These are phyloP conservation scores for Neocatenulostroma microsporum DNA, from an alignment of 2,329 filamentous ascomycete genomes.

Conservation along the genomic window DNA sequence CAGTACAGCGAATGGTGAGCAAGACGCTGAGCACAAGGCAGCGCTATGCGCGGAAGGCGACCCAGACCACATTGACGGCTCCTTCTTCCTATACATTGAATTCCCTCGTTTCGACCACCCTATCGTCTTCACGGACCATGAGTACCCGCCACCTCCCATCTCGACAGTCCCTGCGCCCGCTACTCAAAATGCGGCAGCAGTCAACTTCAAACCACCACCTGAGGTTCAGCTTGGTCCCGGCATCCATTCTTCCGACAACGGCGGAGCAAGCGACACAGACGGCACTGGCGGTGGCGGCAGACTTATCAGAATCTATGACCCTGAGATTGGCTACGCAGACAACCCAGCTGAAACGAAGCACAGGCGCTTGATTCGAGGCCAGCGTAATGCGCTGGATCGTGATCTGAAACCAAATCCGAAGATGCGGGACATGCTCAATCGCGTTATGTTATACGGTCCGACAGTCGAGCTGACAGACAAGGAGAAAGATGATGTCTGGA, in stretches of 20 bases:
- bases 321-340: slow-evolving; percentile 78
- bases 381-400: slow-evolving; percentile 84
- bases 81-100: slow-evolving; percentile 81
- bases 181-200: slow-evolving; percentile 58
- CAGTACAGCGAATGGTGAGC: slow-evolving; percentile 7
- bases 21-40: slow-evolving; percentile 4
- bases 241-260: slow-evolving; percentile 61
- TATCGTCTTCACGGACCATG: slow-evolving; percentile 87
- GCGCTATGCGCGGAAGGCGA: slow-evolving; percentile 31
- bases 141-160: slow-evolving; percentile 78
- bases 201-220: slow-evolving; percentile 70
- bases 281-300: slow-evolving; percentile 52
- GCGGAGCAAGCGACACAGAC: slow-evolving; percentile 41
- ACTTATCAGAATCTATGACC: slow-evolving; percentile 82
- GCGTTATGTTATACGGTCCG: slow-evolving; percentile 84
- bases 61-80: slow-evolving; percentile 47
- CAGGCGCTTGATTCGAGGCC: slow-evolving; percentile 79
- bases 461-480: slow-evolving; percentile 81
- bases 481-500: slow-evolving; percentile 95
- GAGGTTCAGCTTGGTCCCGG: slow-evolving; percentile 87
- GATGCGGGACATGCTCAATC: slow-evolving; percentile 84
- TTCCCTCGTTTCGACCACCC: slow-evolving; percentile 93
- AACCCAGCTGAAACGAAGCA: slow-evolving; percentile 97
- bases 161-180: slow-evolving; percentile 53
- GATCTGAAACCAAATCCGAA: slow-evolving; percentile 95